Conservation (phyloP, 305 asterid genomes). For the Plantago coronopus region DNA sequence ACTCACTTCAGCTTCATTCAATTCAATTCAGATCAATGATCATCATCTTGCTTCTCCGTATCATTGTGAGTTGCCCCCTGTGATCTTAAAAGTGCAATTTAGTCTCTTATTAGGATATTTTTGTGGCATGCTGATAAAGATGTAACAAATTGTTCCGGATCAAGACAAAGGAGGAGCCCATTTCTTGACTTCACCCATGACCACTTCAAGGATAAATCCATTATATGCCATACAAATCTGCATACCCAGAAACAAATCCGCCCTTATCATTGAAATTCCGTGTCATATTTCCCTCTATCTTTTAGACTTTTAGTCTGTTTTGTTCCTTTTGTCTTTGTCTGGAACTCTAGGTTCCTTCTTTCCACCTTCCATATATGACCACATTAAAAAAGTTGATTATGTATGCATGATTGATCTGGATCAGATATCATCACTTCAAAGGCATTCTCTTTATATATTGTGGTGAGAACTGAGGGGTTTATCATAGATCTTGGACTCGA, state of each 20-base stretch:
- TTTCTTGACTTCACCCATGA: not conserved
- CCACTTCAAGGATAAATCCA: not conserved
- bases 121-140: too few species aligned
- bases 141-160: too few species aligned
- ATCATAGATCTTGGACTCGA: too few species aligned
- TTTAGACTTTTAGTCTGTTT: not conserved
- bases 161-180: not conserved
- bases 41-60: too few species aligned
- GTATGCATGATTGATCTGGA: not conserved
- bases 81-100: not conserved
- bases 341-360: not conserved
- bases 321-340: not conserved
- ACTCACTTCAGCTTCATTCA: too few species aligned
- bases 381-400: not conserved
- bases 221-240: not conserved
- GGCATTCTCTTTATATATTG: too few species aligned
- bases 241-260: not conserved
- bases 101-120: too few species aligned
- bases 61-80: not conserved
- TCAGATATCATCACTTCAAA: not conserved
- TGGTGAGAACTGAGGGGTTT: too few species aligned
- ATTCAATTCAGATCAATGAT: too few species aligned
- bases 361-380: not conserved
- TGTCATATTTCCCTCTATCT: not conserved
- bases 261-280: not conserved